Percentiles rank a stretch among this genome's conserved stretches.
phyloP scores from a whole-genome alignment of 148 eudicot genomes.

The Suaeda aralocaspica region DNA sequence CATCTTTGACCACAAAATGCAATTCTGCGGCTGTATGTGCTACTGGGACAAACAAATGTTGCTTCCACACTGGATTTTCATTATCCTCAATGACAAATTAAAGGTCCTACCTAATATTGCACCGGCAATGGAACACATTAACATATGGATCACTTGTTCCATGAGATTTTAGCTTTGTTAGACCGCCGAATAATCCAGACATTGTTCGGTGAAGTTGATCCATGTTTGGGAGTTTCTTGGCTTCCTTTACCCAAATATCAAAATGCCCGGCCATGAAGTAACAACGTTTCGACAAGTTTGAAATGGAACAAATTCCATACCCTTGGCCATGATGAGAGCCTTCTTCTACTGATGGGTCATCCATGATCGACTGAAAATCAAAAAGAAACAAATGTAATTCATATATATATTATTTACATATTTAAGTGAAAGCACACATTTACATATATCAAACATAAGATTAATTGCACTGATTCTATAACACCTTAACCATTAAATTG shows the following conservation, averaged over 20 bases:
- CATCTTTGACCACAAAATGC: constrained; percentile 62
- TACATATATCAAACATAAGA: no score
- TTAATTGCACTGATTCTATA: no score
- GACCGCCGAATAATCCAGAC: constrained; percentile 30
- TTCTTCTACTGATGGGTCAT: not conserved
- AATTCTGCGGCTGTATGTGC: constrained; percentile 63
- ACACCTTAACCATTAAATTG: no score
- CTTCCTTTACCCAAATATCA: constrained; percentile 74
- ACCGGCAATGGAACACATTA: constrained; percentile 38
- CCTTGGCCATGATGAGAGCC: constrained; percentile 46
- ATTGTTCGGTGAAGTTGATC: constrained; percentile 52
- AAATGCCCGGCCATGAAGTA: constrained; percentile 79
- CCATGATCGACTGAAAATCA: not conserved
- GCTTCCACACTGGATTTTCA: constrained; percentile 70
- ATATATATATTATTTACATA: not conserved
- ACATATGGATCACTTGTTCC: constrained; percentile 84
- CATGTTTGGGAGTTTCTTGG: constrained; percentile 75
- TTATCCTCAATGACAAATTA: constrained; percentile 46
- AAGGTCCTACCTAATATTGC: constrained; percentile 64
- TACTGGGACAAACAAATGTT: constrained; percentile 57
- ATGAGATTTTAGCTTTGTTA: constrained; percentile 19
- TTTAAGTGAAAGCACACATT: not conserved
- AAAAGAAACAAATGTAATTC: not conserved
- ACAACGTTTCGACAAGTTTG: constrained; percentile 42
- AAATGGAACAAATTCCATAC: constrained; percentile 44